Base-by-base conservation (phyloP, 192 early-diverging fungal genomes). In the Backusella morwellensis region DNA sequence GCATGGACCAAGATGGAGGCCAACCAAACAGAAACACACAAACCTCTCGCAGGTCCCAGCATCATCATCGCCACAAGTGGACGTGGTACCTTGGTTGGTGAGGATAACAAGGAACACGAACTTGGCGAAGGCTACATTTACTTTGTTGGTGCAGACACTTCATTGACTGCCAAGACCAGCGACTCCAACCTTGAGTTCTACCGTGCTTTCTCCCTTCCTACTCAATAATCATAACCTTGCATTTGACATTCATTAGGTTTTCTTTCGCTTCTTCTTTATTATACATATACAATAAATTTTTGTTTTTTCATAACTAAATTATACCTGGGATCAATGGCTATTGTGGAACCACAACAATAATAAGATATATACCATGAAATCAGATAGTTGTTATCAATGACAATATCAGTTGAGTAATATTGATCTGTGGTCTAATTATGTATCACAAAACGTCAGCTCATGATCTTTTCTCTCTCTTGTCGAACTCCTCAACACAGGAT, bases 1-100 rank as follows among this genome's bases (percentile, higher is more conserved):
- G 79, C 93, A 11, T 78, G 89, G 29, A 95, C 95, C 0, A 77
- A 52, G 0, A 78, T 96, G 21, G 72, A 72, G 4, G 75, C 78
- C 9, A 77, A 81, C 4, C 75, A 87, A 26, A 34, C 32, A 8
- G 74, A 75, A 44, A 29, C 15, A 11, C 76, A 96, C 38, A 77
- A 80, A 4, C 86, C 87, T 1, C 71, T 96, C 17, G 80, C 84
- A 8, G 98, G 98, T 1, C 97, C 98, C 6, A 93, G 91, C 77
- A 86, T 99, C 35, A 66, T 99, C 26, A 88, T 99, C 75, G 95
- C 94, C 0, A 95, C 92, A 21, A 86, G 88, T 26, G 98, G 97
- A 7, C 68, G 54, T 7, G 97, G 95, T n/a, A 21, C 34, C 11
- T 38, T 90, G 35, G 67, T 75, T 5, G 85, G 80, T 12, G 36